phyloP scores from a whole-genome alignment of 805 yeast genomes.

The Myxozyma geophila region DNA sequence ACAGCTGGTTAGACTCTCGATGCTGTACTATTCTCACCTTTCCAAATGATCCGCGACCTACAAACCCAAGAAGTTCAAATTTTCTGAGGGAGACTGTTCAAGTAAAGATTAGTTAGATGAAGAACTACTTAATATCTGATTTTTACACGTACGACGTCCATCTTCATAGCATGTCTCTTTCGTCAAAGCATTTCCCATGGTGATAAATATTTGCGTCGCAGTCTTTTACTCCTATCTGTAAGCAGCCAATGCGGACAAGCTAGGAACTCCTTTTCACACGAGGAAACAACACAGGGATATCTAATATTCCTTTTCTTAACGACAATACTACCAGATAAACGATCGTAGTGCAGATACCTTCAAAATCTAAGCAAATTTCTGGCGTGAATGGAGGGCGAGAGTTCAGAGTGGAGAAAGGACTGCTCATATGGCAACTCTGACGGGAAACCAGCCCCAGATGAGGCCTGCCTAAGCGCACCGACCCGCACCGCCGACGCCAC shows the following conservation, averaged over 20 bases:
- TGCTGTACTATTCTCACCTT: constrained; percentile 61
- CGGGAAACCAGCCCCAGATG: not conserved
- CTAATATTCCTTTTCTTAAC: too few relatives aligned
- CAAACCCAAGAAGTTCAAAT: constrained; percentile 55
- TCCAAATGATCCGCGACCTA: constrained; percentile 87
- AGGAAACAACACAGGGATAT: too few relatives aligned
- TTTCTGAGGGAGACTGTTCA: constrained; percentile 30
- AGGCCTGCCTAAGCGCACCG: constrained; percentile 10
- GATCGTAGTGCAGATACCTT: too few relatives aligned
- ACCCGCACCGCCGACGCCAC: constrained; percentile 13
- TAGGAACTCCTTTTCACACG: too few relatives aligned
- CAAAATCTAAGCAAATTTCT: too few relatives aligned
- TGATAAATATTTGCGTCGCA: not conserved
- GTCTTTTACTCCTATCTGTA: not conserved
- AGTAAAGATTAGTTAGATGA: not conserved
- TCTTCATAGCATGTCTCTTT: not conserved
- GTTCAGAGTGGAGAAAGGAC: not conserved
- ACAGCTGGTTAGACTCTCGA: constrained; percentile 28
- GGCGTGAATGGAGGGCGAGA: not conserved
- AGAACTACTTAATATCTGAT: not conserved
- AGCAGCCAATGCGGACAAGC: too few relatives aligned
- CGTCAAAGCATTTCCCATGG: constrained; percentile 11
- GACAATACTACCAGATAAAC: too few relatives aligned
- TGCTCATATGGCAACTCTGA: too few relatives aligned
- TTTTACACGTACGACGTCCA: not conserved